Conservation (phyloP, 2,329 filamentous ascomycete genomes). For the Decorospora gaudefroyi region DNA sequence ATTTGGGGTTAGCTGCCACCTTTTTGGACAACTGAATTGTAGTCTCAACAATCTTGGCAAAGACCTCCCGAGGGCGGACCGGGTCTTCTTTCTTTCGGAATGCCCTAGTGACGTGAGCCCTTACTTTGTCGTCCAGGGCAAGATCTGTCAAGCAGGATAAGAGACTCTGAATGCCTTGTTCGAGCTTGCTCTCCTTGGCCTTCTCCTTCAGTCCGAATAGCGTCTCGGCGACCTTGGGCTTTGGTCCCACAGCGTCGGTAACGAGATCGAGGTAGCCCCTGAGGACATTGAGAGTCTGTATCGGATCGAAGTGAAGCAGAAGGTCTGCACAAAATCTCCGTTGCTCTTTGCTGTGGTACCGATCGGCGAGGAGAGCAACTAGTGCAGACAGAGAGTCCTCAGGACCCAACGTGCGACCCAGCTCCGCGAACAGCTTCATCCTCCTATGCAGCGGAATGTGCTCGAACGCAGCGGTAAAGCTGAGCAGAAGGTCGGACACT, state of each 20-base stretch:
- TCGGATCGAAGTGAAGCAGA: conserved; percentile 70
- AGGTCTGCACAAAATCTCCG: conserved; percentile 76
- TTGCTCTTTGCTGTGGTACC: conserved; percentile 78
- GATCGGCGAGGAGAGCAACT: conserved; percentile 86
- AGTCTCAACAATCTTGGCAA: conserved; percentile 48
- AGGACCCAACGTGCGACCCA: conserved; percentile 82
- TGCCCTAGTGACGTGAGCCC: conserved; percentile 36
- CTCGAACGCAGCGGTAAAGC: conserved; percentile 94
- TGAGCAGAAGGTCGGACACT: conserved; percentile 86
- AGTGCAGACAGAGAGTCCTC: conserved; percentile 88
- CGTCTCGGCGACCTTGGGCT: conserved; percentile 71
- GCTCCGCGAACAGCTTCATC: conserved; percentile 78
- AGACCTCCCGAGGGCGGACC: conserved; percentile 36
- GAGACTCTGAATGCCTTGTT: conserved; percentile 45
- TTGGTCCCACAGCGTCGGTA: conserved; percentile 73
- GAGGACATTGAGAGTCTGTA: conserved; percentile 73
- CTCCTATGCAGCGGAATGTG: conserved; percentile 89
- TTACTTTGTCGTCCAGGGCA: conserved; percentile 41
- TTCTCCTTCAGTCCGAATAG: conserved; percentile 66
- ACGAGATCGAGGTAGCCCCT: conserved; percentile 76
- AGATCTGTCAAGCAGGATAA: conserved; percentile 49
- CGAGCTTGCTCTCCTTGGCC: conserved; percentile 46
- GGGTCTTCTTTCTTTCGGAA: conserved; percentile 38
- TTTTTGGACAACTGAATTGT: conserved; percentile 64
- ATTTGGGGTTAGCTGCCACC: conserved; percentile 53